Evolutionary conservation across 208 protist species (phyloP), one percentile per base, ranked within the genome.

Genomic region (Trypanosoma brucei): DNA sequence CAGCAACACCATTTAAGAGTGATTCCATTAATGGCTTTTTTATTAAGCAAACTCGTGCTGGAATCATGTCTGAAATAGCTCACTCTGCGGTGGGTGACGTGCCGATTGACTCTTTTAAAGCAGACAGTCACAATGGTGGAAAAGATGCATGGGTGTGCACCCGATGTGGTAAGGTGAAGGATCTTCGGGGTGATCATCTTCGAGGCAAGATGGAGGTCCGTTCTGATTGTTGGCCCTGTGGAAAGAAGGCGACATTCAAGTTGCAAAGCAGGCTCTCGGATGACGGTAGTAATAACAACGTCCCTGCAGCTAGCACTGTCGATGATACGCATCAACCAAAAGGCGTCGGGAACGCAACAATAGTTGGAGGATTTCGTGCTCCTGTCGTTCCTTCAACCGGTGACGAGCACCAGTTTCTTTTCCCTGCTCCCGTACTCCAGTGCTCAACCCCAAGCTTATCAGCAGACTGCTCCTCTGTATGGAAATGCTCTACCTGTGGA

Each of bases 401-500:
- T 8, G 44, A 48, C 14, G 44, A 48, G 14, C 9, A 48, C 8
- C 44, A 14, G 9, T 48, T 48, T 48, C 44, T 48, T 48, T 48
- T 48, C 8, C 44, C 8, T n/a, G 14, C 44, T n/a, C 44, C 8
- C 8, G 8, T 14, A 48, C 9, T n/a, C 9, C 9, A 14, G 44
- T n/a, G 14, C 9, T 14, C 9, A 8, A 14, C 9, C 44, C 9
- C 8, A 14, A 48, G 9, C 9, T 14, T 14, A 48, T 8, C 44
- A 14, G 14, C 9, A n/a, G 44, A 48, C 9, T 8, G 9, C 9
- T 48, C 35, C 7, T 7, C 7, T 54, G 65, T 60, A 34, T 86
- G 80, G 80, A 58, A 49, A 45, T 86, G 80, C 62, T 36, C 37
- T 37, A 58, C 63, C 7, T 86, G 80, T 63, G 2, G 53, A 45